Conservation (phyloP, 345 rosid genomes). For the Populus nigra region DNA sequence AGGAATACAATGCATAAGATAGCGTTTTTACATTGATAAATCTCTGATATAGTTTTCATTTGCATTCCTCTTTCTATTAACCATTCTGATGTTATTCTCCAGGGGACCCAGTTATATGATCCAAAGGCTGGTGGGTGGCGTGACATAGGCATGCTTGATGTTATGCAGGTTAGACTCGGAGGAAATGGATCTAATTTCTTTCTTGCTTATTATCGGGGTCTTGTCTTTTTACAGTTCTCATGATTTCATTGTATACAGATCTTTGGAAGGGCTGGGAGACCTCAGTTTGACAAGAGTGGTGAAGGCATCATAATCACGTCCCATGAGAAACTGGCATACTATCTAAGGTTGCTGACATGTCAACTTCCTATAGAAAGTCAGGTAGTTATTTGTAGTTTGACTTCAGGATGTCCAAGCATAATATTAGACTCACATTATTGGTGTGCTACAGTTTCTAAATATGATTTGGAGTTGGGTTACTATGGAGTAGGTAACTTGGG, state of each 20-base stretch:
- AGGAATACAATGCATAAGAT: neutral
- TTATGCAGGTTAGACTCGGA: conserved; percentile 71
- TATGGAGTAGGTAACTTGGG: neutral
- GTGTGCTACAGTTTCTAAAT: neutral
- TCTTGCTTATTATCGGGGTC: neutral
- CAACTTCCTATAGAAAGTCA: conserved; percentile 99
- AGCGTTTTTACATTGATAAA: neutral
- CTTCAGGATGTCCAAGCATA: neutral
- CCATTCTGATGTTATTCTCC: conserved; percentile 25
- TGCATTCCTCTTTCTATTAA: conserved; percentile 8
- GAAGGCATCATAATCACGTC: conserved; percentile 98
- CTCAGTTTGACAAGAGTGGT: conserved; percentile 98
- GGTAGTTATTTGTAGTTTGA: conserved; percentile 41
- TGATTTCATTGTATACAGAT: conserved; percentile 47
- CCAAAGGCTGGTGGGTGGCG: conserved; percentile 99
- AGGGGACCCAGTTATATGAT: conserved; percentile 97
- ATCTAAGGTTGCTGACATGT: conserved; percentile 82
- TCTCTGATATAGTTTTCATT: neutral
- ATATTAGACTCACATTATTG: neutral
- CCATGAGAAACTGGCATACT: conserved; percentile 90
- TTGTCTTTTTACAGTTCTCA: neutral
- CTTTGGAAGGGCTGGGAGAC: conserved; percentile 99
- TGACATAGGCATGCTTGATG: conserved; percentile 98
- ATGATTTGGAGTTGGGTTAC: neutral
- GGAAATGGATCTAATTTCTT: no score